phyloP scores from a whole-genome alignment of 2,329 filamentous ascomycete genomes.

The Plectosphaerella cucumerina region DNA sequence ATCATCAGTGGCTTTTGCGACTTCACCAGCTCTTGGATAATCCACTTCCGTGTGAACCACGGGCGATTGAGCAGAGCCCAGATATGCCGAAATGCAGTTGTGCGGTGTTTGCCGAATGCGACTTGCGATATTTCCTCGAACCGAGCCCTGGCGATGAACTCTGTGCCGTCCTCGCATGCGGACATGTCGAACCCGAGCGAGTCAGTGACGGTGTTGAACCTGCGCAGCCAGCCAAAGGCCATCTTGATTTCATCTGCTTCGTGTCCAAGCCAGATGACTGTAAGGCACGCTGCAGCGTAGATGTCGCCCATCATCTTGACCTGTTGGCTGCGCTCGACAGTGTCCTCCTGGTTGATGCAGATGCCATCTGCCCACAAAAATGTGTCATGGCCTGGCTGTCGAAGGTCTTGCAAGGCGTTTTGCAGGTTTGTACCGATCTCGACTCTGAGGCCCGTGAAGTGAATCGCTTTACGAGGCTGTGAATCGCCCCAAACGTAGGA shows the following conservation, averaged over 20 bases:
- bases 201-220: background rate
- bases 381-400: background rate
- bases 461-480: constrained; percentile 1
- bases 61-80: constrained; percentile 3
- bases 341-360: constrained; percentile 6
- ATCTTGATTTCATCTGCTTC: background rate
- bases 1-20: constrained; percentile 1
- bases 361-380: constrained; percentile 2
- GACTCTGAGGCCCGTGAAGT: background rate
- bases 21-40: constrained; percentile 3
- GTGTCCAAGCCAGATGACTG: constrained; percentile 3
- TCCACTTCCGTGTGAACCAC: constrained; percentile 3
- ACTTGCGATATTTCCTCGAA: background rate
- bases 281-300: constrained; percentile 3
- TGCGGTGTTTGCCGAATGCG: background rate
- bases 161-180: background rate
- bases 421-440: constrained; percentile 1
- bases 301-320: constrained; percentile 4
- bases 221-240: constrained; percentile 2
- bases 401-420: constrained; percentile 1
- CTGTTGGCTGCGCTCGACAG: constrained; percentile 1
- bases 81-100: constrained; percentile 3
- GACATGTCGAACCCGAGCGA: background rate
- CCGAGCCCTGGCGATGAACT: background rate
- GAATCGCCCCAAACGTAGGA: constrained; percentile 16